phyloP scores from a whole-genome alignment of 2,329 filamentous ascomycete species.

The Ceratocystis cubensis region DNA sequence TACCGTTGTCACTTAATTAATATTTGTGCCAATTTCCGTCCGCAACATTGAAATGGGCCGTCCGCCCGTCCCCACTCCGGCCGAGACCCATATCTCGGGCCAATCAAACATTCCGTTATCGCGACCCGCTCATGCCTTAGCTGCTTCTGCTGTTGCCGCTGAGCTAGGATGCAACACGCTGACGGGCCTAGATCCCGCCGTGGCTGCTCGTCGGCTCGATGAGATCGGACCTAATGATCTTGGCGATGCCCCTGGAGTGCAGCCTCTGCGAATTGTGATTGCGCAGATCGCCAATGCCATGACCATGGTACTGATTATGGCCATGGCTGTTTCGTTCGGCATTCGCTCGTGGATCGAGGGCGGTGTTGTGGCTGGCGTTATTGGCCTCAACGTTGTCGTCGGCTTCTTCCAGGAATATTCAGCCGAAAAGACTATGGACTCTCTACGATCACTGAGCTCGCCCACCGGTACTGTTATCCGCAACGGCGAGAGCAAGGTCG shows the following conservation, averaged over 20 bases:
- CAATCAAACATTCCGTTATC: constrained; percentile 34
- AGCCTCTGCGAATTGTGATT: constrained; percentile 44
- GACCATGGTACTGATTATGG: constrained; percentile 46
- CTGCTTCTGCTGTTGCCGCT: constrained; percentile 35
- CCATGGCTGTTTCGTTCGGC: constrained; percentile 42
- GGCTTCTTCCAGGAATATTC: constrained; percentile 35
- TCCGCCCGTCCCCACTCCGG: background rate
- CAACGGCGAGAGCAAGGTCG: constrained; percentile 27
- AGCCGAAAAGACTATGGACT: constrained; percentile 34
- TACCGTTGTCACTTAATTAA: background rate
- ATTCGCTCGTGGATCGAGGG: constrained; percentile 42
- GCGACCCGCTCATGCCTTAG: constrained; percentile 45
- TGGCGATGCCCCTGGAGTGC: constrained; percentile 36
- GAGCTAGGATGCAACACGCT: constrained; percentile 42
- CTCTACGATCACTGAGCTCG: constrained; percentile 28
- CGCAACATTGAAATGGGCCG: background rate
- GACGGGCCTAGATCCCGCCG: constrained; percentile 40
- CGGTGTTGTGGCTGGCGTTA: constrained; percentile 38
- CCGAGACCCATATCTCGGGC: constrained; percentile 26
- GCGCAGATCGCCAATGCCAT: constrained; percentile 48
- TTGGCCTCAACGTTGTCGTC: constrained; percentile 40
- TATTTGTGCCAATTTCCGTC: background rate
- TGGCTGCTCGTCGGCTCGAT: constrained; percentile 39
- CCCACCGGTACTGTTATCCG: constrained; percentile 32
- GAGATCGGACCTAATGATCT: constrained; percentile 49